phyloP scores from a whole-genome alignment of 1,284 basidiomycete genomes.

The Cryptococcus hybrid region DNA sequence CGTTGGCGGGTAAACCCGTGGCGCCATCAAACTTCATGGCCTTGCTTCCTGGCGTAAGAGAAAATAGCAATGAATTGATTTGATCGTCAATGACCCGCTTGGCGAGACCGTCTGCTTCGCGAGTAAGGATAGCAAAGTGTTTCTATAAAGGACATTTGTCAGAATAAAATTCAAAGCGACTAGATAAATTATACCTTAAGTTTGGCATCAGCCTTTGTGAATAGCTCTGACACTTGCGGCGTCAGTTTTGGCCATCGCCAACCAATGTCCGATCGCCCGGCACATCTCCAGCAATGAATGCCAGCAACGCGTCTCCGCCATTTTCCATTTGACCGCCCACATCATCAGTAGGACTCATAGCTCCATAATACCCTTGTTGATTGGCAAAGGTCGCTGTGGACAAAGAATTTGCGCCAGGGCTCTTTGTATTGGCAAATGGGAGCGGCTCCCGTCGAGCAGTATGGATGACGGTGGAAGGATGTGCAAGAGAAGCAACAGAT shows the following conservation, averaged over 20 bases:
- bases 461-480: constrained; percentile 36
- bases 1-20: constrained; percentile 4
- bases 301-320: constrained; percentile 1
- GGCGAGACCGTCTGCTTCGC: constrained; percentile 50
- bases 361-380: constrained; percentile 3
- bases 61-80: constrained; percentile 26
- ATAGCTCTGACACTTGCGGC: constrained; percentile 45
- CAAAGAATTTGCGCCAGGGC: constrained; percentile 10
- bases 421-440: constrained; percentile 6
- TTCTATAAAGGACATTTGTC: constrained; percentile 32
- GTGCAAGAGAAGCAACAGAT: constrained; percentile 18
- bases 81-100: constrained; percentile 49
- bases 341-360: background rate
- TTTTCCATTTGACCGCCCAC: background rate
- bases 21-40: constrained; percentile 25
- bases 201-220: constrained; percentile 50
- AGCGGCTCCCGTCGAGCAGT: constrained; percentile 24
- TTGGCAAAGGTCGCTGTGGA: constrained; percentile 8
- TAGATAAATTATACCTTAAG: constrained; percentile 41
- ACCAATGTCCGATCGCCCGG: constrained; percentile 31
- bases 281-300: constrained; percentile 37
- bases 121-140: constrained; percentile 43
- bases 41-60: constrained; percentile 13
- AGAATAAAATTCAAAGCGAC: background rate
- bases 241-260: constrained; percentile 48